Evolutionary conservation across 495 filamentous ascomycete species (phyloP), one percentile per base, ranked within the genome.

Genomic region (Hyaloscypha hepaticicola): DNA sequence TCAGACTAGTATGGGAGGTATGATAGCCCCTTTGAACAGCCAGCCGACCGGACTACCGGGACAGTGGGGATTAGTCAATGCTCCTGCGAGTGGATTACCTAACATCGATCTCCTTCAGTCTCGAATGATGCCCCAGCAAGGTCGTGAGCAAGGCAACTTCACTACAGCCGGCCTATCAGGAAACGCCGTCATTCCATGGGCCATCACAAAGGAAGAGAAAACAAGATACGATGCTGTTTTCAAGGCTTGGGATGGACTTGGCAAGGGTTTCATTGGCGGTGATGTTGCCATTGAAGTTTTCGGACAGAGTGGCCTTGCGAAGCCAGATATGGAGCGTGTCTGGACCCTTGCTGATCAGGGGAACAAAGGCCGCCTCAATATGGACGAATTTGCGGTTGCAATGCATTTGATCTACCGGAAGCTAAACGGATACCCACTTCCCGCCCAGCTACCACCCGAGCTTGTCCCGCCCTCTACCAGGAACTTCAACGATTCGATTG

Each of bases 331-430:
- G 34, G 96, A 98, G 78, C 83, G 87, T 31, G 87, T 97, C 66
- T 99, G 96, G 96, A 98, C 95, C 27, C 78, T 99, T 27, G 91
- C 94, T 7, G 96, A 99, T 74, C 87, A 95, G 27, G 85, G 91
- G 60, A 96, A 99, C 76, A 92, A 90, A 71, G 96, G 96, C 14
- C 87, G 92, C 64, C 84, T 99, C 5, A 93, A 99, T 66, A 88
- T 98, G 77, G 96, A 99, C 74, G 96, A 99, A 72, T 99, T 99
- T 74, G 93, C 96, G 21, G 93, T 99, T 45, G 94, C 91, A 7
- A 99, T 99, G 95, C 96, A 99, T 83, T 78, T 99, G 74, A 98
- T 99, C 61, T 99, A 98, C 73, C 86, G 96, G 66, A 96, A 93
- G 73, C 82, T 98, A 27, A 98, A 98, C 67, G 93, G 93, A 28